phyloP scores from a whole-genome alignment of 2,329 filamentous ascomycete species.

The Sordariomycetes sp. region DNA sequence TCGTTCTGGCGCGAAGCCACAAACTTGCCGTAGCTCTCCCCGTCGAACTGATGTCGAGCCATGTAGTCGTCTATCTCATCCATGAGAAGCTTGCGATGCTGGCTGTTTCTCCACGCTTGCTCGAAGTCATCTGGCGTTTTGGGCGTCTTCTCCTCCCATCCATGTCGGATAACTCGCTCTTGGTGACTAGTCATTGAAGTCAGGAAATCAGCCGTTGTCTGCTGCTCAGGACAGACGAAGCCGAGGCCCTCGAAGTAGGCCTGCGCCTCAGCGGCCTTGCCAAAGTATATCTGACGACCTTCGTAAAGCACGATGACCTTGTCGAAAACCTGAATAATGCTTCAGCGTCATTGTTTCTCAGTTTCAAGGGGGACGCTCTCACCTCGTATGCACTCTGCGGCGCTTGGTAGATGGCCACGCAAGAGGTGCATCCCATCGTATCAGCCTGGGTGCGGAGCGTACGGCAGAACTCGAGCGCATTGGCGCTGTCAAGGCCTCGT shows the following conservation, averaged over 20 bases:
- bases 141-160: constrained; percentile 33
- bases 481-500: constrained; percentile 40
- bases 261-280: constrained; percentile 46
- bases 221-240: constrained; percentile 55
- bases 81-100: constrained; percentile 12
- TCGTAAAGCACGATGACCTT: constrained; percentile 50
- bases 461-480: constrained; percentile 44
- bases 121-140: constrained; percentile 19
- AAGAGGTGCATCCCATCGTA: constrained; percentile 33
- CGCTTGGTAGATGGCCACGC: constrained; percentile 45
- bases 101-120: constrained; percentile 13
- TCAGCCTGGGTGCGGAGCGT: constrained; percentile 39
- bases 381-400: constrained; percentile 45
- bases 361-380: no score
- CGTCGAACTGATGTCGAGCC: constrained; percentile 11
- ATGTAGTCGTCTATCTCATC: constrained; percentile 19
- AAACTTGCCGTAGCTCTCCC: constrained; percentile 11
- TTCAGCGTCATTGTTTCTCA: constrained; percentile 35
- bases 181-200: constrained; percentile 56
- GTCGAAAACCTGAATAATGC: constrained; percentile 32
- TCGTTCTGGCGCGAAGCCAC: constrained; percentile 4
- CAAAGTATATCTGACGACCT: constrained; percentile 54
- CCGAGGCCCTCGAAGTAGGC: constrained; percentile 59
- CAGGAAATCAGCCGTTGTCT: constrained; percentile 63
- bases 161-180: constrained; percentile 45